Percentiles rank a stretch among this genome's conserved stretches.
Evolutionary conservation across 164 flowering plant genomes (phyloP).

Genomic region (Annona squamosa): DNA sequence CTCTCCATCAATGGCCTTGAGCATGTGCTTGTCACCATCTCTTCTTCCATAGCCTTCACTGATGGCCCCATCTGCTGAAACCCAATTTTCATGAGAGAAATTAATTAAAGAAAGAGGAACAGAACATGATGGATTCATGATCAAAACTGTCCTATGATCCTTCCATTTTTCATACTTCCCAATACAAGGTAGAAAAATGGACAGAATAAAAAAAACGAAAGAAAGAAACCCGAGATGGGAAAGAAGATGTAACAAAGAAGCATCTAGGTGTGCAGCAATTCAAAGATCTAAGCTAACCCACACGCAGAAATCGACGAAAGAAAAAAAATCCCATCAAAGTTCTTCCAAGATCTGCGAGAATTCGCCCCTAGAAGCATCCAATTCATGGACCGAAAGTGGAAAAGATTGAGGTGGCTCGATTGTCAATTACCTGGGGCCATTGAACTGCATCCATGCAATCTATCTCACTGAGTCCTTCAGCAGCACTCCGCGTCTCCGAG

Average conservation of each 20-base stretch:
- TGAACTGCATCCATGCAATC: slow-evolving; percentile 67
- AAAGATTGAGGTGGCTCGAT: slow-evolving; percentile 3
- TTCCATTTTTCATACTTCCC: neutral
- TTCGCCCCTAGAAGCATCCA: slow-evolving; percentile 1
- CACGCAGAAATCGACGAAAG: slow-evolving; percentile 12
- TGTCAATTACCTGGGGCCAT: slow-evolving; percentile 68
- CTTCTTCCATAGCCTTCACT: slow-evolving; percentile 73
- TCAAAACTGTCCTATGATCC: neutral
- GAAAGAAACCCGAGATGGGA: slow-evolving; percentile 10
- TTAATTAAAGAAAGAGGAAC: neutral
- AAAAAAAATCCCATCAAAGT: neutral
- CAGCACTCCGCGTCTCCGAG: neutral
- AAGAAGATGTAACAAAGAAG: too few relatives aligned
- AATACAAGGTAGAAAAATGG: neutral
- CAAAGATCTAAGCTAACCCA: slow-evolving; percentile 10
- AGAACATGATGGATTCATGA: slow-evolving; percentile 1
- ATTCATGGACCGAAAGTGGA: neutral
- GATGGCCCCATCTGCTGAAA: slow-evolving; percentile 52
- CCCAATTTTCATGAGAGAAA: neutral
- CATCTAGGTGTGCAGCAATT: neutral
- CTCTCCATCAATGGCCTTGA: slow-evolving; percentile 46
- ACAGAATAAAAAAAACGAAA: slow-evolving; percentile 6
- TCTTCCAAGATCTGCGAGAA: neutral
- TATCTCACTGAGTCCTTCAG: slow-evolving; percentile 6
- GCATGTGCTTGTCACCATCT: slow-evolving; percentile 42